These are phyloP conservation scores for Castanea sativa DNA, from an alignment of 306 rosid species.

Conservation along the genomic window DNA sequence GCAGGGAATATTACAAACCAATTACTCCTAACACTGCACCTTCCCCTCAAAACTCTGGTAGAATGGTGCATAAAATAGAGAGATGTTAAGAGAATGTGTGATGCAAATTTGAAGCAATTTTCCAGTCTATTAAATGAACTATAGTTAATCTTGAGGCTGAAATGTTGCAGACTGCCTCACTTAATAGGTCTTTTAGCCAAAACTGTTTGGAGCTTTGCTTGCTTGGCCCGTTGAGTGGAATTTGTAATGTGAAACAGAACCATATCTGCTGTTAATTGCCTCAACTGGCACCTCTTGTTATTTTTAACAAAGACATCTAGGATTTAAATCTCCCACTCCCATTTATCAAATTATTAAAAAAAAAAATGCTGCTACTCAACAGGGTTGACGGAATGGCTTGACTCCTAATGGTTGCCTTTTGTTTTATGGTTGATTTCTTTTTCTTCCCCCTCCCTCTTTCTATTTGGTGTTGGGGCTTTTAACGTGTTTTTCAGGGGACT, in stretches of 20 bases:
- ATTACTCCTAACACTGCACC: neutral
- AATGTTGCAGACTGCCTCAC: neutral
- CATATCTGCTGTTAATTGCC: neutral
- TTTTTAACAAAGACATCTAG: no score
- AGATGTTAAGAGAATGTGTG: neutral
- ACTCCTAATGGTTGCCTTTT: neutral
- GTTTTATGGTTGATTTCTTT: neutral
- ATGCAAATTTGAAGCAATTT: neutral
- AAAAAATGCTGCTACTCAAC: neutral
- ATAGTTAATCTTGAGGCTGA: neutral
- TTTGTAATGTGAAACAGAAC: neutral
- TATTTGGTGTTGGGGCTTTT: neutral
- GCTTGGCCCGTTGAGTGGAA: neutral
- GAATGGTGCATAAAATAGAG: neutral
- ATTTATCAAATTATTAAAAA: no score
- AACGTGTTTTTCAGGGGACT: neutral
- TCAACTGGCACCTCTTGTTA: no score
- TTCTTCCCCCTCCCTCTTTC: neutral
- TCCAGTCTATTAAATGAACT: neutral
- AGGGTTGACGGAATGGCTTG: neutral
- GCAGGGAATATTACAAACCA: neutral
- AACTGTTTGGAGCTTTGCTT: neutral
- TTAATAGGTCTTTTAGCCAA: neutral
- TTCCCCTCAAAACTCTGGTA: neutral
- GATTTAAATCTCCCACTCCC: no score